Evolutionary conservation across 2,329 filamentous ascomycete species (phyloP), one percentile per base, ranked within the genome.

Genomic region (Cytospora chrysosperma): DNA sequence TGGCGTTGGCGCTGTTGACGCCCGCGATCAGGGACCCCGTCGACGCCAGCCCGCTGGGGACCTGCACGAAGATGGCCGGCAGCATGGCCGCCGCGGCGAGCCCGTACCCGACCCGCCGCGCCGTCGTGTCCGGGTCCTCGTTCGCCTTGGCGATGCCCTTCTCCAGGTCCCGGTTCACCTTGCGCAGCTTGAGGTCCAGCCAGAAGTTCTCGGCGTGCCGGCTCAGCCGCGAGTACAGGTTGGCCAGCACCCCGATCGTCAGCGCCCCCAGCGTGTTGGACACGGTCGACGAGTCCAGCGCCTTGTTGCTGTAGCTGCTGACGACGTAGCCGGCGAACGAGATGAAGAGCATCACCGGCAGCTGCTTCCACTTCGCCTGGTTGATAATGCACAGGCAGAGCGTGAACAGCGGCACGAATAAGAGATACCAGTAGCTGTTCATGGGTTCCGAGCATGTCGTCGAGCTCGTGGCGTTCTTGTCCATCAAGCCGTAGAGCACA

Each of bases 61-160:
- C 86, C 67, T 87, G 85, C 2, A 88, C 84, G 67, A 96, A 96
- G 67, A 97, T 96, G 6, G 90, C 93, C 0, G 93, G 93, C 12
- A 97, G 78, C 81, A 97, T 91, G 1, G 91, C 89, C 0, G 92
- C 91, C 0, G 92, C 92, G 0, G 93, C 93, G 2, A 96, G 84
- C 1, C 90, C 90, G 72, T 93, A 92, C 15, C 89, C 87, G 7
- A 86, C 77, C 8, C 79, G 75, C 8, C 81, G 74, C 56, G 67
- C 67, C 59, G 69, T 68, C 26, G 61, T 66, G 47, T 63, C 58
- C n/a, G 63, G 59, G 40, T 59, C 72, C 67, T 50, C 69, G 56
- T 67, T 68, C 21, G 70, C 64, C 49, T 69, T 70, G 70, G 67
- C 1, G 40, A 82, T 70, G 56, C 73, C 68, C 54, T 68, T 60